Evolutionary conservation across 2,329 filamentous ascomycete genomes (phyloP).

Genomic region (Lasiodiplodia hormozganensis): DNA sequence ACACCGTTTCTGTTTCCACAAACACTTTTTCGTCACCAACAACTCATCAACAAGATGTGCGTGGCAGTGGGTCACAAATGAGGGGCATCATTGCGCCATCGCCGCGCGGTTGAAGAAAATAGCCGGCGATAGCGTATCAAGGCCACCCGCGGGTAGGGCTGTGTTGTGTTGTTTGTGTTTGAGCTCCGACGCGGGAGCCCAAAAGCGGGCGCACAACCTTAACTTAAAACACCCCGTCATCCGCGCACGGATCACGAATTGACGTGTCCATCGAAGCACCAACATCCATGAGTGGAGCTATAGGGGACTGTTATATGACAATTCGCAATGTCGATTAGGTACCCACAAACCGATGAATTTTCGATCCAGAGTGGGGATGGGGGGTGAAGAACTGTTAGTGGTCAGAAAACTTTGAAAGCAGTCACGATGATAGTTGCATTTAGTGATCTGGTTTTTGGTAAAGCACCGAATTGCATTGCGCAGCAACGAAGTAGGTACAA

Average conservation of each 20-base stretch:
- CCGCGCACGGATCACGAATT: neutral
- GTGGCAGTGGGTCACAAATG: too few species aligned
- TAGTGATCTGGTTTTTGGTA: neutral
- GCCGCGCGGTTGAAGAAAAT: neutral
- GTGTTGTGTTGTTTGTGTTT: neutral
- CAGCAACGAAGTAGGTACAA: conserved; percentile 26
- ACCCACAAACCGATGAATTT: neutral
- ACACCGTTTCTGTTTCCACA: too few species aligned
- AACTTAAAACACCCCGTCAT: conserved; percentile 20
- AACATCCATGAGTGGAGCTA: neutral
- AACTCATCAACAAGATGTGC: too few species aligned
- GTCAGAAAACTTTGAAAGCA: neutral
- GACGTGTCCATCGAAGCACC: neutral
- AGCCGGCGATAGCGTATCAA: neutral
- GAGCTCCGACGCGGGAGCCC: neutral
- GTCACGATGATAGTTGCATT: neutral
- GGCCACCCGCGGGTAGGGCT: conserved; percentile 6
- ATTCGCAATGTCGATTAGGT: neutral
- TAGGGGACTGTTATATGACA: neutral
- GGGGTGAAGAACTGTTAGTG: neutral
- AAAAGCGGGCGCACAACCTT: conserved; percentile 8
- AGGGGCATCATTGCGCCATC: neutral
- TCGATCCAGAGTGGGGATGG: too few species aligned
- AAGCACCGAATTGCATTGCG: conserved; percentile 24
- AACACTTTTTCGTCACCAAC: too few species aligned